Evolutionary conservation across 495 filamentous ascomycete species (phyloP).

Genomic region (Penicillium roqueforti): DNA sequence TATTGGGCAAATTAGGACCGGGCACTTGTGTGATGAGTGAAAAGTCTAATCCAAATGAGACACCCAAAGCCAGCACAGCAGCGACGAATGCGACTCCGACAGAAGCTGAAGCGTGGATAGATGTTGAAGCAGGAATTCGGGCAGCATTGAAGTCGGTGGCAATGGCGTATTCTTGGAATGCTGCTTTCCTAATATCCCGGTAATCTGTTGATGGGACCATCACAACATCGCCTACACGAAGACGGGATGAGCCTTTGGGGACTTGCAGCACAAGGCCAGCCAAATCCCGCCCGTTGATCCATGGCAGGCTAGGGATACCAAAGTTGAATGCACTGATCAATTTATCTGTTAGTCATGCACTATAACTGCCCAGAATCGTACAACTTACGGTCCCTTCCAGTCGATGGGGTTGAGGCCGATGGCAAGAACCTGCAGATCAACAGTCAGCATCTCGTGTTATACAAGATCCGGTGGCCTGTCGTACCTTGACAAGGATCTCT

Average conservation of each 20-base stretch:
- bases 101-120: conserved; percentile 51
- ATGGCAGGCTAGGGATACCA: conserved; percentile 58
- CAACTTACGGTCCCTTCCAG: conserved; percentile 64
- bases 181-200: conserved; percentile 62
- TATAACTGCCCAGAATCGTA: background rate
- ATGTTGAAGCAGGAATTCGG: conserved; percentile 46
- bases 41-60: conserved; percentile 61
- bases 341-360: conserved; percentile 3
- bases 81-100: conserved; percentile 64
- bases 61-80: conserved; percentile 53
- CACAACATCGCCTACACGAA: conserved; percentile 54
- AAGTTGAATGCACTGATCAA: conserved; percentile 55
- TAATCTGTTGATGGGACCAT: conserved; percentile 67
- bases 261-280: conserved; percentile 55
- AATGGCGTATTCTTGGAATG: conserved; percentile 65
- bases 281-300: conserved; percentile 62
- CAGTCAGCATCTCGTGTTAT: conserved; percentile 7
- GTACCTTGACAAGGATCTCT: conserved; percentile 54
- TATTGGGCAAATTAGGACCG: conserved; percentile 51
- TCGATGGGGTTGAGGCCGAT: conserved; percentile 70
- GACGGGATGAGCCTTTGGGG: conserved; percentile 36
- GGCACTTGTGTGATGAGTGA: conserved; percentile 23
- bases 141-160: conserved; percentile 60
- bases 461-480: background rate
- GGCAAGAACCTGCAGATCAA: conserved; percentile 35